Evolutionary conservation across 1,284 basidiomycete genomes (phyloP).

Genomic region (Omphalotus olearius): DNA sequence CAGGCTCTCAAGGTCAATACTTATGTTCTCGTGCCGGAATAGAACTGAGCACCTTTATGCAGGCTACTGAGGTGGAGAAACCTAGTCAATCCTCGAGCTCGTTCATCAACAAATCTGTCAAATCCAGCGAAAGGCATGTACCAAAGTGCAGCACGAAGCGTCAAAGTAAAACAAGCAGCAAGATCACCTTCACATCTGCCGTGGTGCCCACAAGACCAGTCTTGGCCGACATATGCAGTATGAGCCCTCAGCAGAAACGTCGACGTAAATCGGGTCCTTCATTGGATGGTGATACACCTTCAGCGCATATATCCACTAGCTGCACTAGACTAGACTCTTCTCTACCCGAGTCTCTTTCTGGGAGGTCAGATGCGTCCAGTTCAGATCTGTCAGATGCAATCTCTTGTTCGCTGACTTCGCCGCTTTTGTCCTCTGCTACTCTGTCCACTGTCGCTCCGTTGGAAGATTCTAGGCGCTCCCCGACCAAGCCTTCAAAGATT

Average conservation of each 20-base stretch:
- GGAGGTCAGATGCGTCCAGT: too few species aligned
- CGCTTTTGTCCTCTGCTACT: not conserved
- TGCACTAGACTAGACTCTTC: too few species aligned
- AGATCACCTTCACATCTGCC: not conserved
- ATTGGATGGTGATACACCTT: too few species aligned
- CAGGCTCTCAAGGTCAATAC: constrained; percentile 8
- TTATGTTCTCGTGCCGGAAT: not conserved
- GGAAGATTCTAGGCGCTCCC: not conserved
- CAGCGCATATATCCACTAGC: too few species aligned
- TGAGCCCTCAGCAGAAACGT: too few species aligned
- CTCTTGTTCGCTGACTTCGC: not conserved
- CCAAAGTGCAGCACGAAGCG: not conserved
- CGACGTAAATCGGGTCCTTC: too few species aligned
- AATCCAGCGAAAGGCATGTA: not conserved
- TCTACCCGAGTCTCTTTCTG: too few species aligned
- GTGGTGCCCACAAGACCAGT: too few species aligned
- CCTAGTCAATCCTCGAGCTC: not conserved
- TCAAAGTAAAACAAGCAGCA: not conserved
- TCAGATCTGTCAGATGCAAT: not conserved
- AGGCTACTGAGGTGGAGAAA: not conserved
- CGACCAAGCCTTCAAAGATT: not conserved
- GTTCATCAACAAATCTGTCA: not conserved
- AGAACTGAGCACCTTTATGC: not conserved
- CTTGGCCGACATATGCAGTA: too few species aligned
- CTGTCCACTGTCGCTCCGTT: not conserved